Conservation (phyloP, 805 yeast species). For the Teunomyces funiuensis region DNA sequence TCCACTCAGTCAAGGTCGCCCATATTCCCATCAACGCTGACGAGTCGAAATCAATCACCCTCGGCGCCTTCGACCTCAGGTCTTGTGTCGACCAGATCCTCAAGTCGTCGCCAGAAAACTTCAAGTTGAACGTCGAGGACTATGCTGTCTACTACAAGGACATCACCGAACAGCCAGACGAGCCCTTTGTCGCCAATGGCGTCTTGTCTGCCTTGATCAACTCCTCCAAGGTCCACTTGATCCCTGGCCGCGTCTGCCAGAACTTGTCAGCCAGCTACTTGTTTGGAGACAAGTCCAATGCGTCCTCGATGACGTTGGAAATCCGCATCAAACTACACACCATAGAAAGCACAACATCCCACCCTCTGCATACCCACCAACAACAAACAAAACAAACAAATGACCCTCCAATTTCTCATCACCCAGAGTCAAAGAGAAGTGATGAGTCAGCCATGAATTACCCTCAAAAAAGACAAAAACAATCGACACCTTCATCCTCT, state of each 20-base stretch:
- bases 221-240: constrained; percentile 23
- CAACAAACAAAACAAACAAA: neutral
- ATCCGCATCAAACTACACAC: constrained; percentile 51
- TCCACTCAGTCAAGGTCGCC: constrained; percentile 37
- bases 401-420: neutral
- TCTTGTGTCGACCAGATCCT: constrained; percentile 39
- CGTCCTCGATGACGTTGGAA: constrained; percentile 53
- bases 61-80: constrained; percentile 44
- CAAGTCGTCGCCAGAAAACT: constrained; percentile 43
- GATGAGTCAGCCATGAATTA: constrained; percentile 9
- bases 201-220: constrained; percentile 31
- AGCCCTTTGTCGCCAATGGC: constrained; percentile 47
- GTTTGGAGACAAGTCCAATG: constrained; percentile 33
- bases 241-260: constrained; percentile 59
- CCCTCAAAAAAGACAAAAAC: constrained; percentile 10
- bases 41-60: constrained; percentile 30
- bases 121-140: constrained; percentile 37
- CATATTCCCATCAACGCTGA: constrained; percentile 29
- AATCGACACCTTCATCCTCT: constrained; percentile 8
- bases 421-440: constrained; percentile 2
- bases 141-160: constrained; percentile 48
- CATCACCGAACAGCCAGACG: constrained; percentile 48
- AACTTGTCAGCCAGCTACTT: constrained; percentile 49
- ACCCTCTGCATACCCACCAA: neutral
- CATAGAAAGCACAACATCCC: constrained; percentile 20